Percentiles rank a stretch among this genome's conserved stretches.
phyloP scores from a whole-genome alignment of 441 rosid species.

The Eutrema salsugineum region DNA sequence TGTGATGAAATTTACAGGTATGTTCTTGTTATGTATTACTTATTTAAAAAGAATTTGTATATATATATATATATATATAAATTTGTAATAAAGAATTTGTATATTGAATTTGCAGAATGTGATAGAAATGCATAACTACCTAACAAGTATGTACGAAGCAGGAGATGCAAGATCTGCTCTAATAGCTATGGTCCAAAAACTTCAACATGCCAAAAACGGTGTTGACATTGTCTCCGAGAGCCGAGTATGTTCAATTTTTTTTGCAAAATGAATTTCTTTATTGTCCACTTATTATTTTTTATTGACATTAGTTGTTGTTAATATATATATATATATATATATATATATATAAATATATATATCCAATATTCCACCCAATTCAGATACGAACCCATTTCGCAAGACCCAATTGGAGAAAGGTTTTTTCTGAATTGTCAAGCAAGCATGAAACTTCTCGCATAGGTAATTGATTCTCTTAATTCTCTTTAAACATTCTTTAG shows the following conservation, averaged over 20 bases:
- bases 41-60: not conserved
- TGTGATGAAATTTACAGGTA: not conserved
- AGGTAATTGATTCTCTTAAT: conserved; percentile 37
- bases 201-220: conserved; percentile 89
- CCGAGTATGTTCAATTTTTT: conserved; percentile 43
- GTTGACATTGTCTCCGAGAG: conserved; percentile 84
- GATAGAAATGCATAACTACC: conserved; percentile 91
- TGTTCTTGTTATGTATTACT: not conserved
- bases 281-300: not conserved
- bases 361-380: not conserved
- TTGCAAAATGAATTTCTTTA: not conserved
- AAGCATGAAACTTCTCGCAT: conserved; percentile 54
- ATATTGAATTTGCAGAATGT: conserved; percentile 42
- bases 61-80: too few species aligned
- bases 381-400: conserved; percentile 93
- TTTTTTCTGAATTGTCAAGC: conserved; percentile 50
- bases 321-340: too few species aligned
- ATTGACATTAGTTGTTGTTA: not conserved
- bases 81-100: not conserved
- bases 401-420: conserved; percentile 91
- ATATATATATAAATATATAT: too few species aligned
- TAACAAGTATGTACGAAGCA: conserved; percentile 87
- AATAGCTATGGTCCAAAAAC: conserved; percentile 81
- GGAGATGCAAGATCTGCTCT: conserved; percentile 97
- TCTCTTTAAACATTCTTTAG: not conserved